Base-by-base conservation (phyloP, 116 monocot species). In the Phalaenopsis hybrid region DNA sequence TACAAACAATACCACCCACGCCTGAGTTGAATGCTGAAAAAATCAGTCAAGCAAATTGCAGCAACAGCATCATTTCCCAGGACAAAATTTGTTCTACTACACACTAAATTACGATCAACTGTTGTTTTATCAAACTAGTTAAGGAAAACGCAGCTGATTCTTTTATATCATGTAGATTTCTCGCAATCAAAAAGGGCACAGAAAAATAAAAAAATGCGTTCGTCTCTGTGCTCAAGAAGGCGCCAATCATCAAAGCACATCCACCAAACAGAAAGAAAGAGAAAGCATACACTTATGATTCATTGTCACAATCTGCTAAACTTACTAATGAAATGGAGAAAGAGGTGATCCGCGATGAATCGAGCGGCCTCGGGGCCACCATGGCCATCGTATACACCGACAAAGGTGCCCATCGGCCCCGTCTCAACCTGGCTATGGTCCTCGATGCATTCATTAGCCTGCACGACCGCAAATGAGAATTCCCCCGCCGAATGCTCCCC, bases 381-480 rank as follows among this genome's bases (percentile, higher is more conserved):
- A 57, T 95, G 95, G 28, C 95, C 95, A 57, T 95, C 92, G 80
- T 91, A 95, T 33, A 95, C 87, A 33, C 95, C 95, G 49, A 91
- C 86, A 86, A 91, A 95, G 3, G 91, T 95, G 13, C 83, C 88
- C 13, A 13, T 52, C 8, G 75, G 69, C 16, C 86, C 84, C 17
- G 86, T 85, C 88, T 89, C 91, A 18, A 91, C 87, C 88, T 94
- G 86, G 77, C 89, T 86, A n/a, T 83, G 84, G 57, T 89, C 89
- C 82, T 89, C 89, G n/a, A 86, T 43, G 52, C 75, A 57, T 49
- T 84, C 83, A 75, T 89, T 89, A 7, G 89, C 89, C 86, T 89
- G 89, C n/a, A 84, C 86, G 25, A 86, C 89, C 13, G 86, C 89
- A 55, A 89, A 84, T 34, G 89, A 89, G 82, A 83, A 89, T 59